phyloP scores from a whole-genome alignment of 2,329 filamentous ascomycete genomes.

The Thielaviopsis punctulata region DNA sequence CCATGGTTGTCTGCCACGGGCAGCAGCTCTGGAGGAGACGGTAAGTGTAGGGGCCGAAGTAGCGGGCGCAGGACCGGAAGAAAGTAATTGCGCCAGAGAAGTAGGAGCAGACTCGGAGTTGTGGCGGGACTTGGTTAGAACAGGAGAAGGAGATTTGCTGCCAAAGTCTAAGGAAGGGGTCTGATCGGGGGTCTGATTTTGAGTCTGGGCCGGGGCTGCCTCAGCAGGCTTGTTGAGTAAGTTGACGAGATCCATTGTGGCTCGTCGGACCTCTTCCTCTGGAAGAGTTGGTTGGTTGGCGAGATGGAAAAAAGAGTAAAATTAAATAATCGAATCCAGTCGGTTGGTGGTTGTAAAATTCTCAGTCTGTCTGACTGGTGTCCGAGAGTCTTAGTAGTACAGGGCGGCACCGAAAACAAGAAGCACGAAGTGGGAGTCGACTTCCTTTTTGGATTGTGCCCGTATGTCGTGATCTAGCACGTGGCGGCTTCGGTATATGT shows the following conservation, averaged over 20 bases:
- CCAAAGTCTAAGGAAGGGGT: conserved; percentile 10
- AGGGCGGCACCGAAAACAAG: background rate
- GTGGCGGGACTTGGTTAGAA: conserved; percentile 12
- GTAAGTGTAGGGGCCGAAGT: conserved; percentile 3
- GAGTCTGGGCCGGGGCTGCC: background rate
- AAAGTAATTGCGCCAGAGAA: background rate
- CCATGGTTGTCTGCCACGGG: conserved; percentile 25
- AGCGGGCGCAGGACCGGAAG: conserved; percentile 1
- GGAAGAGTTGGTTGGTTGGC: conserved; percentile 1
- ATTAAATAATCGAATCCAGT: background rate
- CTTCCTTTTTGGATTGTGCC: background rate
- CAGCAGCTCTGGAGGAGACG: conserved; percentile 16
- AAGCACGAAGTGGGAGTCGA: background rate
- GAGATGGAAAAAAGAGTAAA: background rate
- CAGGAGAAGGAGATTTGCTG: conserved; percentile 20
- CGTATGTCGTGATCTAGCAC: conserved; percentile 1
- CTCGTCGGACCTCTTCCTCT: conserved; percentile 3
- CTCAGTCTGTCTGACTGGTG: background rate
- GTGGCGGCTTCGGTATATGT: background rate
- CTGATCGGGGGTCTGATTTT: conserved; percentile 7
- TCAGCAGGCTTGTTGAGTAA: conserved; percentile 10
- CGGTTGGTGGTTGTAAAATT: background rate
- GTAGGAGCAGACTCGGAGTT: conserved; percentile 9
- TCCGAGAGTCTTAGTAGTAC: background rate
- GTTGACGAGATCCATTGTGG: conserved; percentile 11